These are phyloP conservation scores for Graphium sp. DNA, from an alignment of 2,329 filamentous ascomycete species.

Conservation along the genomic window DNA sequence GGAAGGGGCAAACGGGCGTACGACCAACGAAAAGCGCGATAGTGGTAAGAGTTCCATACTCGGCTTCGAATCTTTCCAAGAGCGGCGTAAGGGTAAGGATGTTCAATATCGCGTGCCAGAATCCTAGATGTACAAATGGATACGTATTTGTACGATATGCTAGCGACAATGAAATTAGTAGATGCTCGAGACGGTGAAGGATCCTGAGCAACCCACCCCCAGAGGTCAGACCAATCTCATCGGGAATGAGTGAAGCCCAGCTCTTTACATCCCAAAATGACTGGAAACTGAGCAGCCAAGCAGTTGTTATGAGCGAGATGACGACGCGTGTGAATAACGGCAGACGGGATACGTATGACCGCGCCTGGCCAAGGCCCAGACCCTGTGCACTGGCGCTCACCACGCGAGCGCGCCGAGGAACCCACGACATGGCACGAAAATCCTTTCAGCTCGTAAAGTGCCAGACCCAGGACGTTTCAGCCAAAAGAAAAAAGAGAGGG, in stretches of 20 bases:
- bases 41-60: constrained; percentile 82
- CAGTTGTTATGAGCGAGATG: constrained; percentile 16
- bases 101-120: constrained; percentile 71
- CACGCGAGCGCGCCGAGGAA: too few species aligned
- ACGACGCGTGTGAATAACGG: constrained; percentile 68
- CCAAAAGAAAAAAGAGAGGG: too few species aligned
- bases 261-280: constrained; percentile 53
- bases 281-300: constrained; percentile 52
- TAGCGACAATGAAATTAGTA: constrained; percentile 16
- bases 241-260: constrained; percentile 68
- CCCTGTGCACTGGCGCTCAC: constrained; percentile 13
- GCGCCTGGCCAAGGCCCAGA: constrained; percentile 48
- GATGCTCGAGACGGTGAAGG: too few species aligned
- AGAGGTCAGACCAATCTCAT: constrained; percentile 37
- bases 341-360: constrained; percentile 70
- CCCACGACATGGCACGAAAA: too few species aligned
- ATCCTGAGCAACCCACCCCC: background rate
- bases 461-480: too few species aligned
- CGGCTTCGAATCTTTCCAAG: constrained; percentile 81
- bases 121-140: constrained; percentile 66
- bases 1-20: constrained; percentile 33
- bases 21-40: constrained; percentile 78
- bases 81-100: constrained; percentile 68
- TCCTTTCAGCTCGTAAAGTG: too few species aligned
- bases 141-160: constrained; percentile 91